phyloP scores from a whole-genome alignment of 78 protist species.

The Creolimax fragrantissima region DNA sequence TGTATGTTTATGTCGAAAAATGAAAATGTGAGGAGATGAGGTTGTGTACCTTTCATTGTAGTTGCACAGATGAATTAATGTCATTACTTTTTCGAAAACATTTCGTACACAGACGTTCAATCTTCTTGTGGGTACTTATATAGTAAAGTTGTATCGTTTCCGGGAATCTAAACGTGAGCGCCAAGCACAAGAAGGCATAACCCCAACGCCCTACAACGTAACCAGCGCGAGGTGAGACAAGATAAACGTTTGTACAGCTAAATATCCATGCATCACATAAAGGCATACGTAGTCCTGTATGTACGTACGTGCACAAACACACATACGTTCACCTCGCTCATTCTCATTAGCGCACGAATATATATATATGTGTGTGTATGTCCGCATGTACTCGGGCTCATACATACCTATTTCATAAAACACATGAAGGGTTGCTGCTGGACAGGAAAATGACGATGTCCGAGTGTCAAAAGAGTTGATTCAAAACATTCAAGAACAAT shows the following conservation, averaged over 20 bases:
- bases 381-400: background rate
- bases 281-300: background rate
- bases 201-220: background rate
- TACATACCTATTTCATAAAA: background rate
- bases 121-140: conserved; percentile 8
- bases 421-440: no score
- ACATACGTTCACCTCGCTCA: background rate
- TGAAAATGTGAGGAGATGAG: no score
- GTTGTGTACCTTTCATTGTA: no score
- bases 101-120: background rate
- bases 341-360: background rate
- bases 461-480: background rate
- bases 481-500: background rate
- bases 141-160: background rate
- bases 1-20: no score
- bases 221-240: no score
- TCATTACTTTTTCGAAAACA: no score
- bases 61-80: no score
- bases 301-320: background rate
- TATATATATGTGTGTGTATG: background rate
- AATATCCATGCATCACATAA: no score
- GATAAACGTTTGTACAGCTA: no score
- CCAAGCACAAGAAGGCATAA: background rate
- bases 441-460: background rate
- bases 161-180: background rate